A percentile compares a stretch with the other conserved stretches of the same genome.
Evolutionary conservation across 192 early-diverging fungal species (phyloP).

Genomic region (Coemansia sp.): DNA sequence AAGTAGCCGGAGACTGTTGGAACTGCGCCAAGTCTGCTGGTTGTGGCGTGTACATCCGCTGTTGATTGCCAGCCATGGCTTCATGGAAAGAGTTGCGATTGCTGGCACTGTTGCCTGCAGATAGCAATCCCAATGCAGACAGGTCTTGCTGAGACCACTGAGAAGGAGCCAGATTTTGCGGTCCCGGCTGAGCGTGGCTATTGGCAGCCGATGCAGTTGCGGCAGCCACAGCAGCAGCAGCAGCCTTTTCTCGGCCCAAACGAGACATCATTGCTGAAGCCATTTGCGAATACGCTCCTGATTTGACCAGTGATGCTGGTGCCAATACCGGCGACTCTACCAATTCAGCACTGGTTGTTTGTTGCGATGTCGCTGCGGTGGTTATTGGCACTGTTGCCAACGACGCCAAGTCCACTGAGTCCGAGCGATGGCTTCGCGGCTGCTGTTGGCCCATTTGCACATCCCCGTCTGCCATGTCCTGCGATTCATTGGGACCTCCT

Average conservation of each 20-base stretch:
- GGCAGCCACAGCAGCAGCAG: constrained; percentile 19
- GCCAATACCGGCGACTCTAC: constrained; percentile 15
- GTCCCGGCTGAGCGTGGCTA: not conserved
- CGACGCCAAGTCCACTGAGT: constrained; percentile 40
- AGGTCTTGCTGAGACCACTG: constrained; percentile 26
- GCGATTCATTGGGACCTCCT: not conserved
- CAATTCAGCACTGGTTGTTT: not conserved
- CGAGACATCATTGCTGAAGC: constrained; percentile 35
- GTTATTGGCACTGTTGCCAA: constrained; percentile 32
- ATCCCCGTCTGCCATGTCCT: constrained; percentile 9
- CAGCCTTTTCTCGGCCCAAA: constrained; percentile 13
- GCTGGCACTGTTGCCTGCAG: not conserved
- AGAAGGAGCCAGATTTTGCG: constrained; percentile 5
- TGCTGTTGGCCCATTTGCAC: constrained; percentile 22
- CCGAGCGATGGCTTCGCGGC: constrained; percentile 33
- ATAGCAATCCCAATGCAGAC: constrained; percentile 22
- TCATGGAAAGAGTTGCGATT: constrained; percentile 13
- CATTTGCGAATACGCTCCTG: constrained; percentile 43
- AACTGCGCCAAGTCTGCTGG: constrained; percentile 37
- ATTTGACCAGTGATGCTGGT: constrained; percentile 9
- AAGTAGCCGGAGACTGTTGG: constrained; percentile 8
- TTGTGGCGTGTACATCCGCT: constrained; percentile 30
- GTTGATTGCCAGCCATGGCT: constrained; percentile 3
- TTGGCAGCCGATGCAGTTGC: constrained; percentile 8
- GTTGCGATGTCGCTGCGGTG: not conserved